These are phyloP conservation scores for Mycena capillaripes DNA, from an alignment of 768 basidiomycete genomes.

Conservation along the genomic window DNA sequence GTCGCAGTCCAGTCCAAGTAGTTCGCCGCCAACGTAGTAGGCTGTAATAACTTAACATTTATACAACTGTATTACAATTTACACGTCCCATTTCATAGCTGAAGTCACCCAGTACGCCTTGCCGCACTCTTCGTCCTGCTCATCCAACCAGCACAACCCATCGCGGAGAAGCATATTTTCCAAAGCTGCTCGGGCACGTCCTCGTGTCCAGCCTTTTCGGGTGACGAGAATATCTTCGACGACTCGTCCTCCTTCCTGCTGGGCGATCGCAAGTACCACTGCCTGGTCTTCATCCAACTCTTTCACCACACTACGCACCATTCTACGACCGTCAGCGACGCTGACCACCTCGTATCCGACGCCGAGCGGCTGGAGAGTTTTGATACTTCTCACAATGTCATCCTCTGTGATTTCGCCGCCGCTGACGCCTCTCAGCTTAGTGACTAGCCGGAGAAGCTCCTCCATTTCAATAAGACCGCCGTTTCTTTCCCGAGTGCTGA, in stretches of 20 bases:
- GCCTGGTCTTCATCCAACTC: slow-evolving; percentile 94
- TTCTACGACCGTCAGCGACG: slow-evolving; percentile 76
- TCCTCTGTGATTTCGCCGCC: slow-evolving; percentile 85
- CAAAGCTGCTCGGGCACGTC: slow-evolving; percentile 82
- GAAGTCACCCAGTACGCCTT: slow-evolving; percentile 91
- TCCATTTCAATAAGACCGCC: slow-evolving; percentile 93
- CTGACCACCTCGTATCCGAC: slow-evolving; percentile 92
- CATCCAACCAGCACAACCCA: slow-evolving; percentile 95
- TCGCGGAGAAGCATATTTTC: slow-evolving; percentile 93
- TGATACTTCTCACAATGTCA: slow-evolving; percentile 87
- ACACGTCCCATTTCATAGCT: slow-evolving; percentile 86
- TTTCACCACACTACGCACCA: slow-evolving; percentile 91
- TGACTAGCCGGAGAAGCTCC: slow-evolving; percentile 86
- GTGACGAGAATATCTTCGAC: slow-evolving; percentile 72
- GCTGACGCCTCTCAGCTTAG: slow-evolving; percentile 78
- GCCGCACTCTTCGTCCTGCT: slow-evolving; percentile 79
- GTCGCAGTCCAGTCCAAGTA: background rate
- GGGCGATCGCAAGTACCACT: slow-evolving; percentile 81
- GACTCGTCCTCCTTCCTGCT: slow-evolving; percentile 77
- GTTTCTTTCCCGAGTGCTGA: slow-evolving; percentile 89
- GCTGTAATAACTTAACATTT: slow-evolving; percentile 8
- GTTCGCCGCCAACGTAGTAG: slow-evolving; percentile 10
- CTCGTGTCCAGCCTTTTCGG: slow-evolving; percentile 81
- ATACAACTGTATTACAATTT: slow-evolving; percentile 17
- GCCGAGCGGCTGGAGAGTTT: slow-evolving; percentile 88